Percentiles rank a stretch among this genome's conserved stretches.
Conservation (phyloP, 805 yeast genomes). For the Vanderwaltozyma tropicalis region DNA sequence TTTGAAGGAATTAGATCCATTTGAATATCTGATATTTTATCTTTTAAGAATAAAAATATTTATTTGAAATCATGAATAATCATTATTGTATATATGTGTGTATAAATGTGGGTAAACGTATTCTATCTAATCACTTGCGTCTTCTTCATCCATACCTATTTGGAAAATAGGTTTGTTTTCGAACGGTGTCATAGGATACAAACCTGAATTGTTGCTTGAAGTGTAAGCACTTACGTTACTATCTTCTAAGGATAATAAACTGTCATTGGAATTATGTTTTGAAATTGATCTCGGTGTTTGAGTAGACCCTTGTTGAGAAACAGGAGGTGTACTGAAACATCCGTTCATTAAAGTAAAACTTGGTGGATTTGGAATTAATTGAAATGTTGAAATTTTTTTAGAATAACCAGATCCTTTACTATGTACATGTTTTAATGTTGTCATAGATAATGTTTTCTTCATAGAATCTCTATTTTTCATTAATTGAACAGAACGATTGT, state of each 20-base stretch:
- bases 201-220: neutral
- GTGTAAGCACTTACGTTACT: neutral
- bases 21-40: no score
- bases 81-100: no score
- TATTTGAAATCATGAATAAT: no score
- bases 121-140: neutral
- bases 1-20: no score
- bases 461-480: conserved; percentile 15
- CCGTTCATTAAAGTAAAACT: conserved; percentile 26
- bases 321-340: conserved; percentile 24
- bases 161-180: neutral
- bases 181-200: neutral
- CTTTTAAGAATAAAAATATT: no score
- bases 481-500: neutral
- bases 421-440: conserved; percentile 4
- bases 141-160: neutral
- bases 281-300: conserved; percentile 6
- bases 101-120: neutral
- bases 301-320: conserved; percentile 10
- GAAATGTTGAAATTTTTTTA: conserved; percentile 21
- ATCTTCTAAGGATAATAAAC: neutral
- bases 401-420: neutral
- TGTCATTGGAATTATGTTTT: conserved; percentile 9
- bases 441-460: conserved; percentile 20
- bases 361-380: conserved; percentile 24